These are phyloP conservation scores for Spathaspora boniae DNA, from an alignment of 805 yeast species.

Conservation along the genomic window DNA sequence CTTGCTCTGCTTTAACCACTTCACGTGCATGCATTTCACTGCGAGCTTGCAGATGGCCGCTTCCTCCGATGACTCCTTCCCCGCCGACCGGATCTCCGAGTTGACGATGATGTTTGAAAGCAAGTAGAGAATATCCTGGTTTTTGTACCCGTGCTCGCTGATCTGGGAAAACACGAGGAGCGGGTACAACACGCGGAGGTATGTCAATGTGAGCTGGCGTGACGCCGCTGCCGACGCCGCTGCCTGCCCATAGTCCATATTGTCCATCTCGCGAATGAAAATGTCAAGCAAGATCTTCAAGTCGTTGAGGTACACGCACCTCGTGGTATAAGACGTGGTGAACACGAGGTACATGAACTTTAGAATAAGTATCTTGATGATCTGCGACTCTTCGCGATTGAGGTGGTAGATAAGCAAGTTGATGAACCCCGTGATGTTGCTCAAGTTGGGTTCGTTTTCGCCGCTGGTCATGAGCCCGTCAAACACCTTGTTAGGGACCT, in stretches of 20 bases:
- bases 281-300: constrained; percentile 81
- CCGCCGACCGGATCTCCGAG: constrained; percentile 12
- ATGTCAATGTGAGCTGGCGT: constrained; percentile 44
- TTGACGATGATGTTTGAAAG: constrained; percentile 45
- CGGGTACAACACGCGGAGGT: constrained; percentile 71
- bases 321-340: constrained; percentile 60
- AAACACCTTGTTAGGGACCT: constrained; percentile 49
- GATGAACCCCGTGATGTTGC: constrained; percentile 58
- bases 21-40: constrained; percentile 27
- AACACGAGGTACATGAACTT: constrained; percentile 74
- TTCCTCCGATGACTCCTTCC: constrained; percentile 11
- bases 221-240: constrained; percentile 58
- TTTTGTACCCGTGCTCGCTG: constrained; percentile 53
- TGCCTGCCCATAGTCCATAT: constrained; percentile 47
- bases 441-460: constrained; percentile 16
- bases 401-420: constrained; percentile 59
- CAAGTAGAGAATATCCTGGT: constrained; percentile 47
- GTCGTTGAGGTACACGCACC: constrained; percentile 78
- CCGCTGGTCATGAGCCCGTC: constrained; percentile 45
- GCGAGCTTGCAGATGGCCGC: constrained; percentile 30
- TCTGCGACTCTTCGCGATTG: constrained; percentile 70
- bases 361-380: constrained; percentile 72
- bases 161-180: constrained; percentile 65
- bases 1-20: constrained; percentile 26
- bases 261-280: constrained; percentile 71